These are phyloP conservation scores for Leonotis leonurus DNA, from an alignment of 257 asterid genomes.

Conservation along the genomic window DNA sequence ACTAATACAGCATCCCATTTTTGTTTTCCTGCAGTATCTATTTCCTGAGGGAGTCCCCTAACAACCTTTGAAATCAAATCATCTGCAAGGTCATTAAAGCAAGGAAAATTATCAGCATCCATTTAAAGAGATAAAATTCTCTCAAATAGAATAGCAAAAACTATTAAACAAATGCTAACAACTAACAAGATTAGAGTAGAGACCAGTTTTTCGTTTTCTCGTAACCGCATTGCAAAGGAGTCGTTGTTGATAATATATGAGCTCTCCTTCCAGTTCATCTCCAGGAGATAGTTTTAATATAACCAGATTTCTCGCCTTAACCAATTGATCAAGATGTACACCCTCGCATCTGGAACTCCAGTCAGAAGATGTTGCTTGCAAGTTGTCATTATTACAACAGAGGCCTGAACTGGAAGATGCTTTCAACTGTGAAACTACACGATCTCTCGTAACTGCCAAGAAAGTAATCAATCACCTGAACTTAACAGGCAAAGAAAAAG, in stretches of 20 bases:
- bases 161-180: constrained; percentile 1
- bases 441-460: constrained; percentile 50
- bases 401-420: constrained; percentile 79
- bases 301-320: constrained; percentile 41
- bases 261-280: constrained; percentile 96
- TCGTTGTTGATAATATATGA: constrained; percentile 62
- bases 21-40: constrained; percentile 50
- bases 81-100: constrained; percentile 43
- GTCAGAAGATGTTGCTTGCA: constrained; percentile 32
- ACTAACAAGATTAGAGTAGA: constrained; percentile 26
- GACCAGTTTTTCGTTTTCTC: constrained; percentile 60
- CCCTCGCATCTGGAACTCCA: constrained; percentile 28
- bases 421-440: constrained; percentile 54
- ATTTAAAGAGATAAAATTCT: background rate
- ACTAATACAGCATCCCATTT: constrained; percentile 85
- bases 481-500: constrained; percentile 11
- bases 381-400: constrained; percentile 52
- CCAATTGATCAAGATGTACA: constrained; percentile 44
- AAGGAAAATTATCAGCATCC: constrained; percentile 7
- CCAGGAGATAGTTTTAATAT: constrained; percentile 60
- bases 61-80: constrained; percentile 60
- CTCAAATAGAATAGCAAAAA: background rate
- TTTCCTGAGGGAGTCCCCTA: constrained; percentile 62
- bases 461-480: constrained; percentile 27
- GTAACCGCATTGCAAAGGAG: constrained; percentile 47